A percentile compares a stretch with the other conserved stretches of the same genome.
These are phyloP conservation scores for Trichophyton rubrum DNA, from an alignment of 2,329 filamentous ascomycete species.

Conservation along the genomic window DNA sequence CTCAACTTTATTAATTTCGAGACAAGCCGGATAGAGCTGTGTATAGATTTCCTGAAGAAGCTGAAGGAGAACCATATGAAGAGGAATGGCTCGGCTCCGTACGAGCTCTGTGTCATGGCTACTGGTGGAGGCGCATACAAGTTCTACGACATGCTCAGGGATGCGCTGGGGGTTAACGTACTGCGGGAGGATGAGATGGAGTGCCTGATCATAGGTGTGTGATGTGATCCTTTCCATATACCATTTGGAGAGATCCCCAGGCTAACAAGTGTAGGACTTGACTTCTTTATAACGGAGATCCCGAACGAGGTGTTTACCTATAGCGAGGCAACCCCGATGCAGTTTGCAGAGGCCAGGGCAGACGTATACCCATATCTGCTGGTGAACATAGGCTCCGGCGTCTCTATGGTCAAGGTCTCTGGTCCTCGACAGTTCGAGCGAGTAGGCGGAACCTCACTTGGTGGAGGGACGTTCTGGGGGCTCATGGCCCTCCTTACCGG, in stretches of 20 bases:
- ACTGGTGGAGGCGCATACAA: conserved; percentile 95
- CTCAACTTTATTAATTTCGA: conserved; percentile 95
- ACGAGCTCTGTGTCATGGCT: conserved; percentile 80
- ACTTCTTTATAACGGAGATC: conserved; percentile 98
- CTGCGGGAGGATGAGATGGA: conserved; percentile 96
- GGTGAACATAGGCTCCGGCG: conserved; percentile 95
- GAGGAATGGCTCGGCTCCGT: conserved; percentile 55
- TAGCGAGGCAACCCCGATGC: conserved; percentile 79
- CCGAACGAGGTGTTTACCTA: conserved; percentile 96
- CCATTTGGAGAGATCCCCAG: background rate
- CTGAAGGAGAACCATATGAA: conserved; percentile 70
- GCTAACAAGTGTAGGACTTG: conserved; percentile 50
- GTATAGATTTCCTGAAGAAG: conserved; percentile 79
- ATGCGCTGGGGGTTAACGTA: conserved; percentile 75
- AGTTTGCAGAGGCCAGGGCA: conserved; percentile 63
- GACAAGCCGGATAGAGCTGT: conserved; percentile 85
- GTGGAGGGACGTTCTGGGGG: conserved; percentile 96
- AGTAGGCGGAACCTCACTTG: conserved; percentile 87
- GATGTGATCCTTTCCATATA: conserved; percentile 16
- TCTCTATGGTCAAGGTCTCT: conserved; percentile 93
- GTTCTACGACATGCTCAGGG: conserved; percentile 82
- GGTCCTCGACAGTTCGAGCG: conserved; percentile 76
- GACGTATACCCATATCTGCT: conserved; percentile 93
- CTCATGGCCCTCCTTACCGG: conserved; percentile 82
- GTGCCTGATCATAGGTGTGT: conserved; percentile 78